Percentiles rank a stretch among this genome's conserved stretches.
Conservation (phyloP, 345 rosid species). For the Cardiospermum halicacabum region DNA sequence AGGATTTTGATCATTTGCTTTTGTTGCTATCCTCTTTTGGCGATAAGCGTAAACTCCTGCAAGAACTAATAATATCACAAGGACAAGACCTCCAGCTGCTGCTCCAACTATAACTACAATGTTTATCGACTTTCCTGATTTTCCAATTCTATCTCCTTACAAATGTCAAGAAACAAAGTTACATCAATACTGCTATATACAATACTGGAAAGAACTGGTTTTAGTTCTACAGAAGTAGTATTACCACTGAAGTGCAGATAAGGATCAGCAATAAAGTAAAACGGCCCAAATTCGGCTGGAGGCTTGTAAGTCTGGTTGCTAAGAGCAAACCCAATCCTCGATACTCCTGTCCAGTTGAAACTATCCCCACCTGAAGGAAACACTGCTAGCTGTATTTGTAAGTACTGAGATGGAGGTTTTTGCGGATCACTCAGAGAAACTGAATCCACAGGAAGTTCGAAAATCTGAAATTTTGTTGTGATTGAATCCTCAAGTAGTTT, state of each 20-base stretch:
- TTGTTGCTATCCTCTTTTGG: conserved; percentile 38
- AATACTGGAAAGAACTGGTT: conserved; percentile 12
- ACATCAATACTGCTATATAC: conserved; percentile 4
- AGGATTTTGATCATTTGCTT: conserved; percentile 29
- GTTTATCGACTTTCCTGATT: conserved; percentile 25
- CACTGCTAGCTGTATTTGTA: conserved; percentile 36
- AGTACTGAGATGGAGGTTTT: conserved; percentile 33
- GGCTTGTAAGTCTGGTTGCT: conserved; percentile 32
- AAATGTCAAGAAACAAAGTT: not conserved
- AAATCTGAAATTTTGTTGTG: conserved; percentile 21
- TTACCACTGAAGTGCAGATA: conserved; percentile 52
- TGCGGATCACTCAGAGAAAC: conserved; percentile 46
- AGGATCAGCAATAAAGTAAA: conserved; percentile 27
- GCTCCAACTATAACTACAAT: conserved; percentile 37
- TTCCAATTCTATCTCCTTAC: conserved; percentile 12
- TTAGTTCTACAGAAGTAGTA: conserved; percentile 18
- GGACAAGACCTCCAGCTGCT: conserved; percentile 28
- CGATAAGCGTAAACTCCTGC: conserved; percentile 38
- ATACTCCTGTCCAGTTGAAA: conserved; percentile 40
- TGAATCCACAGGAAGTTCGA: conserved; percentile 53
- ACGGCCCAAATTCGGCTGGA: conserved; percentile 42
- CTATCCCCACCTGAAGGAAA: conserved; percentile 41
- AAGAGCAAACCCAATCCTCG: conserved; percentile 37
- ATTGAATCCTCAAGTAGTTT: conserved; percentile 19
- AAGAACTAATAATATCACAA: conserved; percentile 28